Percentiles rank a stretch among this genome's conserved stretches.
phyloP scores from a whole-genome alignment of 805 yeast species.

The Kuraishia piskuri region DNA sequence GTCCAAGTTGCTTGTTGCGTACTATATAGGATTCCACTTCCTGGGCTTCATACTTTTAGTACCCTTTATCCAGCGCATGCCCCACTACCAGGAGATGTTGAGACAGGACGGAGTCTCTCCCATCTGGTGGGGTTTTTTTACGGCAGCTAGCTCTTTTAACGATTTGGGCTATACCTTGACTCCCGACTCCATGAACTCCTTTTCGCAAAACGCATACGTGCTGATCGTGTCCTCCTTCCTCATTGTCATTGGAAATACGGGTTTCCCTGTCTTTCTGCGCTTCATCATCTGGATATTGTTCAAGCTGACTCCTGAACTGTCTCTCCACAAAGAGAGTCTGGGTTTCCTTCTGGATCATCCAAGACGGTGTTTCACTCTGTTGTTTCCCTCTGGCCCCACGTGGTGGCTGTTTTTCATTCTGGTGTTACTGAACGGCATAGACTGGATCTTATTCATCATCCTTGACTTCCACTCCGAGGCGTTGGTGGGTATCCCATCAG shows the following conservation, averaged over 20 bases:
- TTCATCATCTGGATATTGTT: slow-evolving; percentile 75
- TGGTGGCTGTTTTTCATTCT: slow-evolving; percentile 87
- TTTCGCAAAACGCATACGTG: slow-evolving; percentile 54
- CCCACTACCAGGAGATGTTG: slow-evolving; percentile 34
- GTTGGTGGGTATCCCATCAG: slow-evolving; percentile 48
- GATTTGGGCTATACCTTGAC: slow-evolving; percentile 82
- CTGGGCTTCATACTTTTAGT: slow-evolving; percentile 42
- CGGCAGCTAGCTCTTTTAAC: slow-evolving; percentile 70
- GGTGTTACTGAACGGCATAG: slow-evolving; percentile 64
- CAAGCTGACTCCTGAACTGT: slow-evolving; percentile 57
- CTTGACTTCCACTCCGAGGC: slow-evolving; percentile 55
- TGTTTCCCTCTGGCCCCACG: slow-evolving; percentile 89
- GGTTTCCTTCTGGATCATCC: slow-evolving; percentile 92
- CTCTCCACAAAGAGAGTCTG: slow-evolving; percentile 62
- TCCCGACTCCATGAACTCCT: slow-evolving; percentile 70
- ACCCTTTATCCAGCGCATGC: slow-evolving; percentile 47
- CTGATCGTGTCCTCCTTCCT: slow-evolving; percentile 58
- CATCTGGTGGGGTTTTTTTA: slow-evolving; percentile 91
- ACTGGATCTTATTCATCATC: slow-evolving; percentile 71
- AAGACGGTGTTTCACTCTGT: slow-evolving; percentile 87
- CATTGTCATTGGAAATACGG: slow-evolving; percentile 89
- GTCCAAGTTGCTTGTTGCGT: slow-evolving; percentile 51
- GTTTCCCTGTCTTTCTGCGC: slow-evolving; percentile 80
- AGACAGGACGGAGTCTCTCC: slow-evolving; percentile 56
- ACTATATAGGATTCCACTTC: slow-evolving; percentile 72